phyloP scores from a whole-genome alignment of 2,329 filamentous ascomycete species.

The Penicillium thymicola region DNA sequence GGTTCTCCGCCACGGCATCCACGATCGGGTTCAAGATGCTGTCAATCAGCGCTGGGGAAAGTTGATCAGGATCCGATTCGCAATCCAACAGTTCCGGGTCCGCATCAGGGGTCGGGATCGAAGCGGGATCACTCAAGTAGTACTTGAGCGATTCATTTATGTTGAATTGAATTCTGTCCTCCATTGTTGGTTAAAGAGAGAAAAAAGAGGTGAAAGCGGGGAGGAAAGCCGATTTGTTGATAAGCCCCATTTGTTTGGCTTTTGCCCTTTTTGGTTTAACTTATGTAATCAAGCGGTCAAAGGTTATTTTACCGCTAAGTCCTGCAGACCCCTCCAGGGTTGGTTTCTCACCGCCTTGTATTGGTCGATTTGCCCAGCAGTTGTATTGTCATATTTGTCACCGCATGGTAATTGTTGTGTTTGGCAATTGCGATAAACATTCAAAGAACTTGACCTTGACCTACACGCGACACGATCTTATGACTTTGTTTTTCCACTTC shows the following conservation, averaged over 20 bases:
- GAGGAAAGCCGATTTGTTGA: slow-evolving; percentile 19
- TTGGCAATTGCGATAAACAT: slow-evolving; percentile 3
- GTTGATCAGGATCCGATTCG: slow-evolving; percentile 83
- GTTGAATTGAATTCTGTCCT: slow-evolving; percentile 72
- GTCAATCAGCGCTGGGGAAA: slow-evolving; percentile 77
- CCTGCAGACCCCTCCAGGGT: neutral
- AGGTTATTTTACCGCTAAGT: neutral
- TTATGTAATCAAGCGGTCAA: slow-evolving; percentile 2
- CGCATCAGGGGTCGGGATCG: slow-evolving; percentile 81
- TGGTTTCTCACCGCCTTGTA: slow-evolving; percentile 6
- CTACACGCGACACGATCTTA: neutral
- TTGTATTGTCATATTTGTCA: slow-evolving; percentile 4
- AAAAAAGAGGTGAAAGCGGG: slow-evolving; percentile 15
- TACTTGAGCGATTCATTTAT: slow-evolving; percentile 95
- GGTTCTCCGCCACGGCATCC: slow-evolving; percentile 86
- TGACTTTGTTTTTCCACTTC: neutral
- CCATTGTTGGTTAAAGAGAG: slow-evolving; percentile 54
- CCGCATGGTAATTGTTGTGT: slow-evolving; percentile 1
- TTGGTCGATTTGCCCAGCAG: neutral
- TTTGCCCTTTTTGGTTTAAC: slow-evolving; percentile 22
- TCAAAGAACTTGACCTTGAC: neutral
- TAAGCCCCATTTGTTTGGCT: slow-evolving; percentile 27
- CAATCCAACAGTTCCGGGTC: slow-evolving; percentile 80
- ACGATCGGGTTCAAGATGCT: slow-evolving; percentile 85
- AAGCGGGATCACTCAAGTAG: slow-evolving; percentile 88